Base-by-base conservation (phyloP, 2,329 filamentous ascomycete species). In the Lachnellula suecica region DNA sequence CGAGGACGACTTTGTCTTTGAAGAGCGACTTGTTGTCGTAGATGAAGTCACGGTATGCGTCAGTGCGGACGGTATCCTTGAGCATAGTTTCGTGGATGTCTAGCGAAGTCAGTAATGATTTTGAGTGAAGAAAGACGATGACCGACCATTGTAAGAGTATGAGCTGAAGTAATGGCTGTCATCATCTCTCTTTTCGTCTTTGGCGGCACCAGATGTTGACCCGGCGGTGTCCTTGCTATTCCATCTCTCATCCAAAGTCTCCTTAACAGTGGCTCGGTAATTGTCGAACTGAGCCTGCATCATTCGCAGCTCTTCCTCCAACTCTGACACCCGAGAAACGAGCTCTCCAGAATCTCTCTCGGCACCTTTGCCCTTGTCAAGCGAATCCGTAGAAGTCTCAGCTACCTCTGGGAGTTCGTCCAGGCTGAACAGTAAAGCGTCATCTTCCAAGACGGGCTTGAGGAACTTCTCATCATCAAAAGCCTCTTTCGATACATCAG, bases 81-180 rank as follows among this genome's bases (percentile, higher is more conserved):
- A 97, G 80, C 92, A 97, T 97, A 7, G 88, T 91, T 68, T 96
- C 91, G 69, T 97, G 92, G 51, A 97, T 97, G 52, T 91, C 89
- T 88, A n/a, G 15, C 7, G 24, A 41, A 42, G 44, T 60, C 51
- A 59, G 50, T 41, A 38, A 35, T 27, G 7, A 19, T 9, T n/a
- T 27, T 17, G 9, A 23, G 8, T 31, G 13, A 17, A 27, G 4
- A 19, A 13, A 35, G 49, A 49, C 56, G 35, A 37, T 47, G 8
- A 58, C 60, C 59, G 82, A 86, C 17, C 83, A 82, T 79, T 92
- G 66, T 80, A 80, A 13, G 82, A 78, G 66, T 87, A 87, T 0
- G 82, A 84, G 20, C 78, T 77, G 62, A 87, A 87, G 62, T 87
- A 87, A 58, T 79, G 76, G 23, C 76, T 75, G 58, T 85, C 82